These are phyloP conservation scores for Vairimorpha necatrix DNA, from an alignment of 371 early-diverging fungal species.

Conservation along the genomic window DNA sequence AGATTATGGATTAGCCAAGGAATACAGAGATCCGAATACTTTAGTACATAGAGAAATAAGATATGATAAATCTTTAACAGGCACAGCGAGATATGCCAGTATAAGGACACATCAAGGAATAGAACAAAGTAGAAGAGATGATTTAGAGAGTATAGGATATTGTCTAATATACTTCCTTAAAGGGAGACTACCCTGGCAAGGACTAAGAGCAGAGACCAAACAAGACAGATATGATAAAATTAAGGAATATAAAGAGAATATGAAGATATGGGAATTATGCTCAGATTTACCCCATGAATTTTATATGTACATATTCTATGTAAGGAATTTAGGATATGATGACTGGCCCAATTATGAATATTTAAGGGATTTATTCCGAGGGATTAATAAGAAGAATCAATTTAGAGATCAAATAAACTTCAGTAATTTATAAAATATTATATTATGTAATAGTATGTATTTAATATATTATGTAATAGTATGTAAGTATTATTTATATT, in stretches of 20 bases:
- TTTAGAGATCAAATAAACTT: too few relatives aligned
- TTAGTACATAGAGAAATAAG: conserved; percentile 91
- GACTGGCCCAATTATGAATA: conserved; percentile 96
- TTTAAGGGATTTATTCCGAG: conserved; percentile 84
- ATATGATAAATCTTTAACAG: conserved; percentile 93
- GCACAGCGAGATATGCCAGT: conserved; percentile 96
- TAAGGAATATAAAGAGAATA: conserved; percentile 96
- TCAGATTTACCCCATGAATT: conserved; percentile 84
- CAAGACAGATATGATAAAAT: conserved; percentile 97
- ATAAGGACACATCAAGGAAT: conserved; percentile 94
- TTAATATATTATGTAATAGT: too few relatives aligned
- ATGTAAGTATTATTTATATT: too few relatives aligned
- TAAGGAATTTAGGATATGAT: conserved; percentile 86
- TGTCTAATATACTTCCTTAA: conserved; percentile 97
- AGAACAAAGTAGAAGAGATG: conserved; percentile 97
- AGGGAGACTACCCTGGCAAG: conserved; percentile 98
- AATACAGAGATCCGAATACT: conserved; percentile 87
- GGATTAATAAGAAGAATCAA: conserved; percentile 80
- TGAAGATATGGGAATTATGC: conserved; percentile 86
- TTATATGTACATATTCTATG: conserved; percentile 87
- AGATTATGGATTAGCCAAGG: conserved; percentile 97
- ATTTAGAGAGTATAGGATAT: conserved; percentile 93
- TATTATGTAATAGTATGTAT: conserved; percentile 59
- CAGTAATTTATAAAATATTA: too few relatives aligned
- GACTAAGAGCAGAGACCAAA: conserved; percentile 89